Conservation (phyloP, 768 basidiomycete species). For the Dendrothele bispora region DNA sequence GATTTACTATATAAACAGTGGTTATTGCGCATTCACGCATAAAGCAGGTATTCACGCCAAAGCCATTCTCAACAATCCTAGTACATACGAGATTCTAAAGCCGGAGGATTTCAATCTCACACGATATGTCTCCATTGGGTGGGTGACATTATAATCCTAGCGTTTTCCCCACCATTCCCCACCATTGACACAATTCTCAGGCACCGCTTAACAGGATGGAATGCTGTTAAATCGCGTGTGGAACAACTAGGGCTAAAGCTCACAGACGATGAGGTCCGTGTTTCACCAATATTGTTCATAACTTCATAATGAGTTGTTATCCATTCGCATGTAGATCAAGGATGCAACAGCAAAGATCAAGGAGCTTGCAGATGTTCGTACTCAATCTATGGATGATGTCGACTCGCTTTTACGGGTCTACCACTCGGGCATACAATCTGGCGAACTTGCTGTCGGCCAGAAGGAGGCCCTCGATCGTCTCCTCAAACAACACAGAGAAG, state of each 20-base stretch:
- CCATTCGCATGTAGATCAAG: conserved; percentile 89
- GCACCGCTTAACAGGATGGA: conserved; percentile 97
- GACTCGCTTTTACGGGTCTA: conserved; percentile 95
- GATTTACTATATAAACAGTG: conserved; percentile 46
- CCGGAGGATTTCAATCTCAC: conserved; percentile 98
- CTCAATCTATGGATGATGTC: conserved; percentile 99
- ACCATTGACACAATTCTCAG: too few relatives aligned
- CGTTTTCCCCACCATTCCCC: background rate
- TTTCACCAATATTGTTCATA: background rate
- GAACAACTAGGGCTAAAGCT: conserved; percentile 92
- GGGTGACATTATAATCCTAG: conserved; percentile 19
- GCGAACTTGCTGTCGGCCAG: conserved; percentile 89
- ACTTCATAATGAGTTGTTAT: conserved; percentile 1
- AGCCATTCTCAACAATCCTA: conserved; percentile 98
- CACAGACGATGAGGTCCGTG: conserved; percentile 79
- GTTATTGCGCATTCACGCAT: conserved; percentile 99
- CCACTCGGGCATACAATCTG: conserved; percentile 89
- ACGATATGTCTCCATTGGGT: conserved; percentile 97
- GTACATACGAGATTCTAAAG: conserved; percentile 98
- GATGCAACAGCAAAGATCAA: conserved; percentile 99
- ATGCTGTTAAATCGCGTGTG: conserved; percentile 98
- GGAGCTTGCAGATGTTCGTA: conserved; percentile 96
- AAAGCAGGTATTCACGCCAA: conserved; percentile 99
- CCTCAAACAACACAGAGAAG: conserved; percentile 75
- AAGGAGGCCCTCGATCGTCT: conserved; percentile 87